A percentile compares a stretch with the other conserved stretches of the same genome.
These are phyloP conservation scores for Camillea tinctor DNA, from an alignment of 2,329 filamentous ascomycete genomes.

Conservation along the genomic window DNA sequence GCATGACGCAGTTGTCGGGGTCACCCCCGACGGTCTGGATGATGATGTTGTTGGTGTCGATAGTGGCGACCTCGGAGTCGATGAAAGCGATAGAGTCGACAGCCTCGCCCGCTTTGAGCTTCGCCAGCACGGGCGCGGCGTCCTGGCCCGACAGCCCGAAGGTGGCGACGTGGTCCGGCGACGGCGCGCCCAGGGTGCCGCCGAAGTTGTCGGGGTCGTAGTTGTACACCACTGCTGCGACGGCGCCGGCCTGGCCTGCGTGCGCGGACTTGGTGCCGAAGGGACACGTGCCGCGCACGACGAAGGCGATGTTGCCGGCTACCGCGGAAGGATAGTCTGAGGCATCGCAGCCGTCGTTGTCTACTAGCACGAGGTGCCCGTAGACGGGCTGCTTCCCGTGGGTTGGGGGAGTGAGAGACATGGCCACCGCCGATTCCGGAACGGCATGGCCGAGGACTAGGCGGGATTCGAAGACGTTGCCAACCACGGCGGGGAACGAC, in stretches of 20 bases:
- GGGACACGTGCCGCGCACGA: constrained; percentile 67
- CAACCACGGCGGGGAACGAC: constrained; percentile 61
- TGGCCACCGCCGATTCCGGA: constrained; percentile 50
- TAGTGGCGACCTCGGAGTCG: constrained; percentile 53
- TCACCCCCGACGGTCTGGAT: constrained; percentile 60
- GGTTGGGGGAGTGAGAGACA: constrained; percentile 68
- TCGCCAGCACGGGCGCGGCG: constrained; percentile 54
- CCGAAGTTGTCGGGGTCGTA: constrained; percentile 60
- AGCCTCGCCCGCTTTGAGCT: constrained; percentile 49
- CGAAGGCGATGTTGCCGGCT: constrained; percentile 65
- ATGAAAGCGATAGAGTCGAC: constrained; percentile 59
- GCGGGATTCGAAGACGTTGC: constrained; percentile 57
- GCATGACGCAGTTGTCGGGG: constrained; percentile 62
- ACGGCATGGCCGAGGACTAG: constrained; percentile 55
- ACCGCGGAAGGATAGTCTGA: constrained; percentile 62
- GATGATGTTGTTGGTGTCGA: constrained; percentile 59
- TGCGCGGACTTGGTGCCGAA: constrained; percentile 70
- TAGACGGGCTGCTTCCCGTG: constrained; percentile 57
- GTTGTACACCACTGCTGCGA: constrained; percentile 74
- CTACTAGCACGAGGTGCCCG: constrained; percentile 59
- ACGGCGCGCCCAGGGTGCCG: constrained; percentile 67
- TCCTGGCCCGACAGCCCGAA: constrained; percentile 63
- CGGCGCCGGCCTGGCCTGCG: constrained; percentile 67
- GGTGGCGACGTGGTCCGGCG: constrained; percentile 61
- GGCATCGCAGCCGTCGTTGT: constrained; percentile 61